Evolutionary conservation across 208 protist species (phyloP), one percentile per base, ranked within the genome.

Genomic region (Trypanosoma caninum): DNA sequence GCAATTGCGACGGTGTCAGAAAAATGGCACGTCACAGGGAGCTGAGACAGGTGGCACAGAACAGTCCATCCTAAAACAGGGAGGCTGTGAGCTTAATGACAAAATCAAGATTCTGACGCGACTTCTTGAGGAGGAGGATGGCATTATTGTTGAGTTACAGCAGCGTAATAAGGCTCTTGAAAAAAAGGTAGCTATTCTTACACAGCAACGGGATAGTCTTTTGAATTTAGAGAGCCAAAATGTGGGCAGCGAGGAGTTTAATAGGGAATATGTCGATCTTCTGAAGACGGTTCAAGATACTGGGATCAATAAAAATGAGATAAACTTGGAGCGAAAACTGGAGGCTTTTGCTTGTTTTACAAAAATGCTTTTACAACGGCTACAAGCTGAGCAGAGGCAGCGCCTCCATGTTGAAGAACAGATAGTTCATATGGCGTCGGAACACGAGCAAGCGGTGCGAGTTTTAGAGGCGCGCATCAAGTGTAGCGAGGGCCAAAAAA

Each of bases 361-460:
- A 37, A 62, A 72, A 48, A 61, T 72, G 55, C 47, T 72, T 63
- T 57, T 72, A 27, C 66, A 65, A 30, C 66, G 56, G 5, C 51
- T 72, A 18, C 59, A 54, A 37, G 34, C 37, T 46, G 66, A 72
- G 14, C 66, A 72, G 35, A 46, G 53, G 41, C 66, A 72, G 51
- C 46, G 66, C 13, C 45, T 72, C 47, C 45, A 59, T 10, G 66
- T 72, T 52, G 66, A 72, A 51, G 66, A 72, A 34, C 66, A 72
- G 46, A 52, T 42, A 22, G 66, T 63, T 46, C 14, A 59, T 25
- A 72, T 72, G 55, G 66, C 66, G 18, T 62, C 66, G 22, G 66
- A 61, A 13, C 66, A 72, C 28, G 66, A 72, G 56, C 53, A 62
- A 58, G 16, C 66, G 34, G 48, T 72, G 25, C 66, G 53, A 22